A percentile compares a stretch with the other conserved stretches of the same genome.
Conservation (phyloP, 208 protist genomes). For the Lotmaria passim region DNA sequence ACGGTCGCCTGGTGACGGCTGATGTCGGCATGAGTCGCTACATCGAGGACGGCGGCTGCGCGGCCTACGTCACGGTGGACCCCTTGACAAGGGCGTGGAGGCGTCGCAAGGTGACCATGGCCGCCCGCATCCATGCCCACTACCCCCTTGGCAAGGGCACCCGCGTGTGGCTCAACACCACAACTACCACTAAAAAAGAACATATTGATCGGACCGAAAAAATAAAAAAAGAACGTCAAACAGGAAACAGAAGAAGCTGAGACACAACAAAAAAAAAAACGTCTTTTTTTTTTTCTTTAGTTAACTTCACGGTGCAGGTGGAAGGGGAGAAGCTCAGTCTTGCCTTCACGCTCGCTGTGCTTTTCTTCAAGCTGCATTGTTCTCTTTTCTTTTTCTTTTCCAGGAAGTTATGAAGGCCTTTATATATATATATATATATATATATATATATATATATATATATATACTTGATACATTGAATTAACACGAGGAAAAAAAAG, state of each 20-base stretch:
- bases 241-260: neutral
- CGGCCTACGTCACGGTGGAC: constrained; percentile 20
- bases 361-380: no score
- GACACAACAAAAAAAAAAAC: neutral
- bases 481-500: neutral
- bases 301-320: no score
- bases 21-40: constrained; percentile 43
- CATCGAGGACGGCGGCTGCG: constrained; percentile 42
- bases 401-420: no score
- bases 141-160: constrained; percentile 22
- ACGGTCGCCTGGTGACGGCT: constrained; percentile 21
- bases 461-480: no score
- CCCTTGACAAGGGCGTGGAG: constrained; percentile 8
- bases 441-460: no score
- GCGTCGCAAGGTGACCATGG: neutral
- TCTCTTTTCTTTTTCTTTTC: no score
- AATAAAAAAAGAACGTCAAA: neutral
- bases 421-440: no score
- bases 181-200: neutral
- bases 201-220: neutral
- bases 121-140: constrained; percentile 18
- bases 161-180: neutral
- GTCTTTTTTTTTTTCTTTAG: neutral
- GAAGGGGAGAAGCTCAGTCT: no score
- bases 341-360: no score